Percentiles rank a stretch among this genome's conserved stretches.
Evolutionary conservation across 441 rosid genomes (phyloP).

Genomic region (California macrophylla): DNA sequence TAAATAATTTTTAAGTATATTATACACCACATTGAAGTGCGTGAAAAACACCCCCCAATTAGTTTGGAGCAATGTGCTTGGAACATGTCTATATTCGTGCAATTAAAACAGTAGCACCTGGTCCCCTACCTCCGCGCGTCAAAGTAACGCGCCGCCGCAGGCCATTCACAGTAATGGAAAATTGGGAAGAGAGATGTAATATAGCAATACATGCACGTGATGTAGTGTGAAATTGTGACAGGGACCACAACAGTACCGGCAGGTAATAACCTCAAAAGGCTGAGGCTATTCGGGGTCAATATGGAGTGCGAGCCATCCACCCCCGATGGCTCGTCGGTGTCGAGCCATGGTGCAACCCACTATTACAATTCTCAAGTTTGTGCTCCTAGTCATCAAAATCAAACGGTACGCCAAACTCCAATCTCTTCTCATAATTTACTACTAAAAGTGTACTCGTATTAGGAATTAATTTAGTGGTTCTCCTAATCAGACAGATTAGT

Average conservation of each 20-base stretch:
- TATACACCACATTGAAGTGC: constrained; percentile 20
- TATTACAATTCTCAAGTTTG: background rate
- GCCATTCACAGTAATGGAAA: no score
- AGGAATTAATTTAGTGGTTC: no score
- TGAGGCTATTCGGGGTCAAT: constrained; percentile 84
- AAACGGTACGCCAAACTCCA: no score
- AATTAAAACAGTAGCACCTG: background rate
- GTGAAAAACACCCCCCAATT: constrained; percentile 33
- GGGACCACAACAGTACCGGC: background rate
- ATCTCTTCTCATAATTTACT: no score
- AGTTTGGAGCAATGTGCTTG: constrained; percentile 30
- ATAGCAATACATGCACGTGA: background rate
- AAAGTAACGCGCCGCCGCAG: no score
- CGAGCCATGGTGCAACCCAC: constrained; percentile 21
- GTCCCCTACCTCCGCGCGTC: no score
- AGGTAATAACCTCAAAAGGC: constrained; percentile 56
- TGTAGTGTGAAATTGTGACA: background rate
- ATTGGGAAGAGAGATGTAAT: no score
- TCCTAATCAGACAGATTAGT: no score
- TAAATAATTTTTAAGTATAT: no score
- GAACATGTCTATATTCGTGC: background rate
- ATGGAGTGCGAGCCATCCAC: constrained; percentile 69
- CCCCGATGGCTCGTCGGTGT: constrained; percentile 38
- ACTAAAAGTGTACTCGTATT: no score
- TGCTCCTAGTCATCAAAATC: background rate